These are phyloP conservation scores for Stemphylium vesicarium DNA, from an alignment of 2,329 filamentous ascomycete genomes.

Conservation along the genomic window DNA sequence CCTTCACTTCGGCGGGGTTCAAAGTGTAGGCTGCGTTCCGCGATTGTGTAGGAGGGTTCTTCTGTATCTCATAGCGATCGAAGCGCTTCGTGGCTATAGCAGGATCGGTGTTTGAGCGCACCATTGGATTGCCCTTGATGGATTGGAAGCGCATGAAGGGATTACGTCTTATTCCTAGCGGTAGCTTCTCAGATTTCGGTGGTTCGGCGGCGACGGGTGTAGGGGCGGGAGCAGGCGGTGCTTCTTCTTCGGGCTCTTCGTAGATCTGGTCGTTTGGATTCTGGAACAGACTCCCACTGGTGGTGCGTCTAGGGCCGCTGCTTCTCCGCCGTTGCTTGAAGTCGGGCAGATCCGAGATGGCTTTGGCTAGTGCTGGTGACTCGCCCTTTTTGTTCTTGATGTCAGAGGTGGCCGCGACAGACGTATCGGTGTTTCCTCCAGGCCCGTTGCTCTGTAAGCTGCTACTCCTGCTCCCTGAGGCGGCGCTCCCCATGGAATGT, in stretches of 20 bases:
- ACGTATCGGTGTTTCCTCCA: slow-evolving; percentile 39
- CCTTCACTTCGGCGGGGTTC: slow-evolving; percentile 59
- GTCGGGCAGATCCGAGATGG: slow-evolving; percentile 34
- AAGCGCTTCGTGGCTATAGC: slow-evolving; percentile 51
- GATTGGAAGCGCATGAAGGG: slow-evolving; percentile 68
- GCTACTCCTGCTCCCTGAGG: slow-evolving; percentile 42
- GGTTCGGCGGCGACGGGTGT: slow-evolving; percentile 37
- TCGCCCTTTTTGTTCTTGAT: slow-evolving; percentile 20
- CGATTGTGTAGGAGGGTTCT: slow-evolving; percentile 82
- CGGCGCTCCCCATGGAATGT: slow-evolving; percentile 45
- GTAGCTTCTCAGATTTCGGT: slow-evolving; percentile 51
- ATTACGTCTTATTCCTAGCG: slow-evolving; percentile 64
- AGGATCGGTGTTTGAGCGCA: slow-evolving; percentile 54
- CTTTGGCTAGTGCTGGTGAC: slow-evolving; percentile 47
- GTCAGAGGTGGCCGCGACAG: slow-evolving; percentile 23
- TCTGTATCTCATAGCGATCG: slow-evolving; percentile 75
- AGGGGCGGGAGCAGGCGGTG: slow-evolving; percentile 30
- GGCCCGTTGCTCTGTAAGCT: slow-evolving; percentile 48
- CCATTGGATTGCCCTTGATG: slow-evolving; percentile 54
- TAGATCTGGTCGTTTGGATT: slow-evolving; percentile 81
- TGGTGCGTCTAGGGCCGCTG: slow-evolving; percentile 71
- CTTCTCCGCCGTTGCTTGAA: slow-evolving; percentile 58
- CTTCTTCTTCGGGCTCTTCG: slow-evolving; percentile 75
- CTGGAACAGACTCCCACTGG: slow-evolving; percentile 72
- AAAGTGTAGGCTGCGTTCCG: slow-evolving; percentile 79